These are phyloP conservation scores for Terana coerulea DNA, from an alignment of 768 basidiomycete species.

Conservation along the genomic window DNA sequence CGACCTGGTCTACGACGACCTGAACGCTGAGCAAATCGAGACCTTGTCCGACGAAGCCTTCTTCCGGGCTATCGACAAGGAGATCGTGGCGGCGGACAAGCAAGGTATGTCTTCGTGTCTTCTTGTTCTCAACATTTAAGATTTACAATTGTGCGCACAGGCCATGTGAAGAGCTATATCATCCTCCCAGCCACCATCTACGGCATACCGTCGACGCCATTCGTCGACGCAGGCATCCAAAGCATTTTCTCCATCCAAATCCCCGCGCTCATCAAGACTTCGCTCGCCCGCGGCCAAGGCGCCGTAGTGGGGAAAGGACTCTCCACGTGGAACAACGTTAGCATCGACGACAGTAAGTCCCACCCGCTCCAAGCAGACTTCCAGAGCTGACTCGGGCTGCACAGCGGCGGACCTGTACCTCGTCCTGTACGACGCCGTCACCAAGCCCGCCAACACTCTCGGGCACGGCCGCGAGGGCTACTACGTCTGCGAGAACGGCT, in stretches of 20 bases:
- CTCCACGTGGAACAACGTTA: slow-evolving; percentile 56
- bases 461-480: slow-evolving; percentile 33
- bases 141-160: slow-evolving; percentile 20
- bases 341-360: slow-evolving; percentile 47
- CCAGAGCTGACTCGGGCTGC: neutral
- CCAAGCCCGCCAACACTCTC: slow-evolving; percentile 10
- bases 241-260: slow-evolving; percentile 49
- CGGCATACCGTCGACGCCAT: slow-evolving; percentile 52
- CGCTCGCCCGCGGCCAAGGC: slow-evolving; percentile 43
- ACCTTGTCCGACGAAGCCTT: too few relatives aligned
- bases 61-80: too few relatives aligned
- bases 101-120: too few relatives aligned
- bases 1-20: too few relatives aligned
- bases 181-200: slow-evolving; percentile 54
- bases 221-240: slow-evolving; percentile 48
- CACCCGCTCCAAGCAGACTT: neutral
- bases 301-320: slow-evolving; percentile 52
- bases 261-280: slow-evolving; percentile 38
- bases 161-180: slow-evolving; percentile 49
- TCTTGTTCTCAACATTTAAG: too few relatives aligned
- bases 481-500: slow-evolving; percentile 27
- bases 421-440: slow-evolving; percentile 35
- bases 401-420: slow-evolving; percentile 41
- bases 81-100: too few relatives aligned
- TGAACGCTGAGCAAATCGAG: too few relatives aligned